phyloP scores from a whole-genome alignment of 2,329 filamentous ascomycete genomes.

The Neopestalotiopsis sp. region DNA sequence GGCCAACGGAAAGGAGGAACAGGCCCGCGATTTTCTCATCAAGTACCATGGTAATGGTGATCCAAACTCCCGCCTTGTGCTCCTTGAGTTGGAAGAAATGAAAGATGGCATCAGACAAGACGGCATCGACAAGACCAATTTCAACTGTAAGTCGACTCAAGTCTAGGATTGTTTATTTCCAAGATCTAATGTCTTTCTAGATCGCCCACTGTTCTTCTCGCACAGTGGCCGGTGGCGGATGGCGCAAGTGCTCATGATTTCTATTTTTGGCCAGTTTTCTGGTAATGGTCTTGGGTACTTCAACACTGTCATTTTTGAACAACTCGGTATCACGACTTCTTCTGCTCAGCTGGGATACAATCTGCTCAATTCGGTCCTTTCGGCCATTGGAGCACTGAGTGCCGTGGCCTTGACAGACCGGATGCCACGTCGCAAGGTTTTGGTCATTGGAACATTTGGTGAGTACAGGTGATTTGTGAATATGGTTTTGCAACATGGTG shows the following conservation, averaged over 20 bases:
- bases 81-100: slow-evolving; percentile 49
- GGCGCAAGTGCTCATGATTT: slow-evolving; percentile 55
- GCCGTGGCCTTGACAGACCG: slow-evolving; percentile 50
- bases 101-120: slow-evolving; percentile 48
- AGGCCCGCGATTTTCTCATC: slow-evolving; percentile 46
- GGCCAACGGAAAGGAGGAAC: slow-evolving; percentile 44
- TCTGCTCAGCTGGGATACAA: slow-evolving; percentile 51
- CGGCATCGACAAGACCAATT: slow-evolving; percentile 52
- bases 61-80: slow-evolving; percentile 43
- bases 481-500: slow-evolving; percentile 9
- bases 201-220: slow-evolving; percentile 49
- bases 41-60: slow-evolving; percentile 51
- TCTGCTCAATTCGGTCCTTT: slow-evolving; percentile 52
- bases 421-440: slow-evolving; percentile 52
- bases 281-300: slow-evolving; percentile 58
- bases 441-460: slow-evolving; percentile 50
- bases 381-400: slow-evolving; percentile 49
- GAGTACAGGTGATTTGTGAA: slow-evolving; percentile 24
- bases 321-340: slow-evolving; percentile 42
- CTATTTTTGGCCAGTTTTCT: slow-evolving; percentile 56
- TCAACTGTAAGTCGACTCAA: slow-evolving; percentile 45
- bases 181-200: slow-evolving; percentile 26
- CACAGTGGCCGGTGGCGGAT: slow-evolving; percentile 55
- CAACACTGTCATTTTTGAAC: slow-evolving; percentile 52
- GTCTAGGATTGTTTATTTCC: too few relatives aligned